Evolutionary conservation across 2,329 filamentous ascomycete species (phyloP).

Genomic region (Monosporascus sp.): DNA sequence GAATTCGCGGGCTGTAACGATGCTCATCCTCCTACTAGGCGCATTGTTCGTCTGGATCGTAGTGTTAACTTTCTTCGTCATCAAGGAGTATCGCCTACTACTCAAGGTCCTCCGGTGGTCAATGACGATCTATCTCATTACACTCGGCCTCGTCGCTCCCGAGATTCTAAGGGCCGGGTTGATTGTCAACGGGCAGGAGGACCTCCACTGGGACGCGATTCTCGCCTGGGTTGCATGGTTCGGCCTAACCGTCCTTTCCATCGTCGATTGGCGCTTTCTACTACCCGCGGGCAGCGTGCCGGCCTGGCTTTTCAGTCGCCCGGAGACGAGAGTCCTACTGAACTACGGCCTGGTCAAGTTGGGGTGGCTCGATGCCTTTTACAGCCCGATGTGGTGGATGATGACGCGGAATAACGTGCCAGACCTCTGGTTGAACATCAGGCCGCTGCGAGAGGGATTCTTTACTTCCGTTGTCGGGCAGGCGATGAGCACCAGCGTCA

Average conservation of each 20-base stretch:
- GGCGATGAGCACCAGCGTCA: neutral
- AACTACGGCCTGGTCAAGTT: conserved; percentile 14
- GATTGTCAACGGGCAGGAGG: conserved; percentile 5
- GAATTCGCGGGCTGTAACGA: neutral
- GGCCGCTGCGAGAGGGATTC: neutral
- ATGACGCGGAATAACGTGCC: neutral
- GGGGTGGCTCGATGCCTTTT: neutral
- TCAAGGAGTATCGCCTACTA: conserved; percentile 13
- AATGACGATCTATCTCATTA: conserved; percentile 12
- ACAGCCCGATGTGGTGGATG: neutral
- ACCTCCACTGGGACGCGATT: conserved; percentile 12
- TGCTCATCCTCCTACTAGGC: conserved; percentile 14
- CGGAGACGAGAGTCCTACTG: conserved; percentile 9
- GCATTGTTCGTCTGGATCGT: conserved; percentile 12
- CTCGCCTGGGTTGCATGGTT: conserved; percentile 18
- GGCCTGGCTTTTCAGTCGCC: conserved; percentile 5
- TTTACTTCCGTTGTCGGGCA: neutral
- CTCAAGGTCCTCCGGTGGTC: conserved; percentile 17
- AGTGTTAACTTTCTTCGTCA: conserved; percentile 16
- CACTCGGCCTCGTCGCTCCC: conserved; percentile 13
- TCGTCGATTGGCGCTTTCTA: conserved; percentile 13
- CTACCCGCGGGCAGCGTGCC: conserved; percentile 6
- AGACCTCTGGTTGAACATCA: neutral
- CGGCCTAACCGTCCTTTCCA: conserved; percentile 5
- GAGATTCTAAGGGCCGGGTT: conserved; percentile 17